phyloP scores from a whole-genome alignment of 2,329 filamentous ascomycete genomes.

The Sclerotinia borealis region DNA sequence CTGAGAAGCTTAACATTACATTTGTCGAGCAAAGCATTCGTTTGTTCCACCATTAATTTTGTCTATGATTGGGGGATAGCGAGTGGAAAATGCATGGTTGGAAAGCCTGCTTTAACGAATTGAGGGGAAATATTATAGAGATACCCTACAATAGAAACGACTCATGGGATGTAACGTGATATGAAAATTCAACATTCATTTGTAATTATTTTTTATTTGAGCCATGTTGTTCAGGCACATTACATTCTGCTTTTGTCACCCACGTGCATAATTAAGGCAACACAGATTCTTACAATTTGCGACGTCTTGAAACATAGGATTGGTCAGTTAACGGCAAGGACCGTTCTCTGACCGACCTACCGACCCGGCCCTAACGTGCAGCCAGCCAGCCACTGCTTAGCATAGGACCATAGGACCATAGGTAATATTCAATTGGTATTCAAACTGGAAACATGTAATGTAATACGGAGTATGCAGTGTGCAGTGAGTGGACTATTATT shows the following conservation, averaged over 20 bases:
- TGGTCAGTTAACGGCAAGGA: neutral
- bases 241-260: neutral
- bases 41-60: conserved; percentile 81
- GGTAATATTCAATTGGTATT: too few species aligned
- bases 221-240: neutral
- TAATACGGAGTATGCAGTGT: neutral
- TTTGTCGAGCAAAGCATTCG: conserved; percentile 94
- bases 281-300: neutral
- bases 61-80: neutral
- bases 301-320: neutral
- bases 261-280: neutral
- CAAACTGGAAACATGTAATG: neutral
- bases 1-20: conserved; percentile 84
- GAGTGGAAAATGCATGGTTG: conserved; percentile 18
- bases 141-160: conserved; percentile 15
- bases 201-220: neutral
- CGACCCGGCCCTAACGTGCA: neutral
- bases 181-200: conserved; percentile 11
- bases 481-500: neutral
- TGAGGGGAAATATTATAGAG: conserved; percentile 5
- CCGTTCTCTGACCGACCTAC: neutral
- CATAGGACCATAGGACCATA: too few species aligned
- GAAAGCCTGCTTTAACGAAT: conserved; percentile 2
- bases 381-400: too few species aligned
- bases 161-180: conserved; percentile 2